phyloP scores from a whole-genome alignment of 2,329 filamentous ascomycete species.

The Clonostachys solani region DNA sequence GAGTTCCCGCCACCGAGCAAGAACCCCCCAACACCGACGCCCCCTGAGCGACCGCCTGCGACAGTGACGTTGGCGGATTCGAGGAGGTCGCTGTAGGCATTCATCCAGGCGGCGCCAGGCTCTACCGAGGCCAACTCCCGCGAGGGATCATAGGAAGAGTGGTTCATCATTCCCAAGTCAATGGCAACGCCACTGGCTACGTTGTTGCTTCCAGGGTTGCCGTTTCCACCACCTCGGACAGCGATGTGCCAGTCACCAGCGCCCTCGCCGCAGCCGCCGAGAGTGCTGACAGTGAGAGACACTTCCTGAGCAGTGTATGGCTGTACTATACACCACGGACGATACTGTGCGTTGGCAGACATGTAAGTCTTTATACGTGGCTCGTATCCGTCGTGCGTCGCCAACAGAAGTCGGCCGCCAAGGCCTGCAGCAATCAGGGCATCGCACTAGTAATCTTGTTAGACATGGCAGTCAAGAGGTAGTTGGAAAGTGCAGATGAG shows the following conservation, averaged over 20 bases:
- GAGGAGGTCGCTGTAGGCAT: conserved; percentile 8
- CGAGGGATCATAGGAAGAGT: conserved; percentile 5
- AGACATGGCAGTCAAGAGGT: too few relatives aligned
- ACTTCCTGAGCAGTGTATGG: conserved; percentile 14
- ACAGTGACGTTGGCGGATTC: conserved; percentile 27
- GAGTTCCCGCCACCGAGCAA: conserved; percentile 17
- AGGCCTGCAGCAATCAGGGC: neutral
- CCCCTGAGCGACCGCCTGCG: conserved; percentile 34
- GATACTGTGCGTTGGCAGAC: neutral
- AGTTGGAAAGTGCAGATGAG: too few relatives aligned
- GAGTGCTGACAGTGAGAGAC: conserved; percentile 7
- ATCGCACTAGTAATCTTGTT: neutral
- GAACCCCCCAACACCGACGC: conserved; percentile 20
- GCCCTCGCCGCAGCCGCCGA: conserved; percentile 7
- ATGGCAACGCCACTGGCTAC: conserved; percentile 37
- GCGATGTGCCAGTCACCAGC: conserved; percentile 31
- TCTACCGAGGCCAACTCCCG: conserved; percentile 5
- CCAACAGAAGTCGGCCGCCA: neutral
- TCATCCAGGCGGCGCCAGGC: conserved; percentile 5
- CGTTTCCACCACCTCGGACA: conserved; percentile 45
- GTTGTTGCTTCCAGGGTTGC: conserved; percentile 33
- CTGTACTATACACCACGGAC: conserved; percentile 16
- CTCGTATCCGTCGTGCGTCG: neutral
- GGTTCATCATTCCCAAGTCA: conserved; percentile 25
- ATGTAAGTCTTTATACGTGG: neutral